Evolutionary conservation across 1,284 basidiomycete species (phyloP), one percentile per base, ranked within the genome.

Genomic region (Naganishia sp.): DNA sequence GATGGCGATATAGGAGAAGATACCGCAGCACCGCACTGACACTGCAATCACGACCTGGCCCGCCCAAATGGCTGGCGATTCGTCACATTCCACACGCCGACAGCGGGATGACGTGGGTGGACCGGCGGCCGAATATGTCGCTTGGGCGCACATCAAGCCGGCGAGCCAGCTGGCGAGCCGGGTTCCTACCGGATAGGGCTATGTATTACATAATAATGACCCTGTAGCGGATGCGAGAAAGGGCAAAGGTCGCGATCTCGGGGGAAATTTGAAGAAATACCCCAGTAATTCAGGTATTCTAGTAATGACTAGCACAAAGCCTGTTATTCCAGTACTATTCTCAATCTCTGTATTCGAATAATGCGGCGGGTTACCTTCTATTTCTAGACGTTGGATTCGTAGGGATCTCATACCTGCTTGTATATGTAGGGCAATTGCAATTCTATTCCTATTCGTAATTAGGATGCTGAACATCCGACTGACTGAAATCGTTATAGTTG

Each of bases 401-500:
- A 72, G 75, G 75, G 66, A 73, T 77, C 53, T 73, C 73, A 66
- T 76, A 78, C 64, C 70, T 76, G 64, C 74, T 77, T 70, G 77
- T 77, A 42, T 78, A 78, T 73, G 72, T 78, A 43, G 77, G 77
- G 77, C 76, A 71, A 73, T 77, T 64, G 70, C 68, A 50, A 69
- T 70, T 33, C 69, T 71, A 57, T 70, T 71, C 69, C 64, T 70
- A 67, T 71, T 70, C 64, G 70, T 70, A 63, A 65, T 71, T 64
- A 77, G 77, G 75, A 77, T 78, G 75, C 74, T 77, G 52, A 77
- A 78, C 68, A 72, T 78, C 68, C 71, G 72, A 73, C 69, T 78
- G 56, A 72, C 74, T 64, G 75, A 78, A 73, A 72, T 77, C 66
- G 73, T 71, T 69, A 70, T 72, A 43, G 72, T 74, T 52, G 77